phyloP scores from a whole-genome alignment of 129 eudicot species.

The Lonicera japonica region DNA sequence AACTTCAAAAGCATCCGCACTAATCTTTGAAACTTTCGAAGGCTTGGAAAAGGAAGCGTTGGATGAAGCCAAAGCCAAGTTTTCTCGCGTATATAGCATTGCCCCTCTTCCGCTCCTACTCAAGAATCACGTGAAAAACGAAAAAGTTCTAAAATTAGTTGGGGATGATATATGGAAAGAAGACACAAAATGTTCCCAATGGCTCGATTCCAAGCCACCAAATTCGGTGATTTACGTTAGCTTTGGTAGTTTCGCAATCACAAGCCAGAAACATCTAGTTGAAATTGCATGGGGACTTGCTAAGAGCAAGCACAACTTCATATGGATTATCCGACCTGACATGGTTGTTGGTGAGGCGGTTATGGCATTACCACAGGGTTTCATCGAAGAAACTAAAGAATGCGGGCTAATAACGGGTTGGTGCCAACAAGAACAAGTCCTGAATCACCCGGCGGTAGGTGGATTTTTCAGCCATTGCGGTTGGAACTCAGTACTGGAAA shows the following conservation, averaged over 20 bases:
- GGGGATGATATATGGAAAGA: background rate
- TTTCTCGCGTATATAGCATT: background rate
- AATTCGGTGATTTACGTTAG: background rate
- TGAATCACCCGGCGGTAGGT: too few species aligned
- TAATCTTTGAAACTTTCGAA: background rate
- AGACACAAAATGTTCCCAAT: background rate
- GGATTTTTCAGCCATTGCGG: too few species aligned
- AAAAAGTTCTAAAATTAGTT: background rate
- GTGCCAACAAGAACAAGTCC: too few species aligned
- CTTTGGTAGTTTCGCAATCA: background rate
- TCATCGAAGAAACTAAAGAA: too few species aligned
- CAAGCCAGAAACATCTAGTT: background rate
- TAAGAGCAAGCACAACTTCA: too few species aligned
- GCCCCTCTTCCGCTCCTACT: background rate
- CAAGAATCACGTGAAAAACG: background rate
- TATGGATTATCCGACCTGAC: too few species aligned
- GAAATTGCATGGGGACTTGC: background rate
- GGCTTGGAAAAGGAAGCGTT: background rate
- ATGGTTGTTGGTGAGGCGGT: too few species aligned
- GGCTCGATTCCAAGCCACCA: background rate
- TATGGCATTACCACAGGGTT: too few species aligned
- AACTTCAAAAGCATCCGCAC: slow-evolving; percentile 1
- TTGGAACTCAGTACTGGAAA: too few species aligned
- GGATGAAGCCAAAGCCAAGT: background rate
- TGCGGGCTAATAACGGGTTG: too few species aligned